Base-by-base conservation (phyloP, 805 yeast genomes). In the Candida schatavii region DNA sequence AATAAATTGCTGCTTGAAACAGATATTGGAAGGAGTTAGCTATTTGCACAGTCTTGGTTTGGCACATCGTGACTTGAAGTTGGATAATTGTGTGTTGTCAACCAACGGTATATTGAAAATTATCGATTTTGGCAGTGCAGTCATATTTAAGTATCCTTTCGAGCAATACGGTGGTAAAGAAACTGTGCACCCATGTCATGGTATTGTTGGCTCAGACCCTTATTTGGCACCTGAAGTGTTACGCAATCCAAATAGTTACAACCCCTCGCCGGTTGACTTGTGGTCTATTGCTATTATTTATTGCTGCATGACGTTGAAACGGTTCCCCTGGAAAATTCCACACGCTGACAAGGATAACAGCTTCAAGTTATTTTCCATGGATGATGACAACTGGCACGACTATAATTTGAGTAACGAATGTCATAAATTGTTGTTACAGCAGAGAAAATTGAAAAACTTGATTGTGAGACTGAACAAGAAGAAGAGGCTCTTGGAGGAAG, bases 251-350 rank as follows among this genome's bases (percentile, higher is more conserved):
- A 67, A 66, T 47, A 66, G 70, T 37, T 86, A 85, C 57, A 88
- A 86, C 58, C 90, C 95, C 7, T 82, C 80, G 57, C 78, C 78
- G 27, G 89, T 84, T 21, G 95, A 86, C 62, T 74, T 86, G 26
- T 86, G 95, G 95, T 85, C 93, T 4, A 70, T 85, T 37, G 95
- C 88, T 19, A 86, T 86, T 29, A 86, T 86, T 20, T 86, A 82
- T 56, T 86, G 95, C 62, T 86, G 95, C 64, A 85, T 86, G 91
- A 83, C 88, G 48, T 68, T 86, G 46, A 82, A 85, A 62, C 74
- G 91, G 56, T 86, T 86, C 58, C 95, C 95, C 2, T 86, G 95
- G 95, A 86, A 85, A 59, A 85, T 83, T 2, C 95, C 95, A 10
- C 78, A 76, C 49, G 69, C 68, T 37, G 67, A 59, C 17, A 62